Evolutionary conservation across 2,329 filamentous ascomycete species (phyloP).

Genomic region (Diaporthe sp.): DNA sequence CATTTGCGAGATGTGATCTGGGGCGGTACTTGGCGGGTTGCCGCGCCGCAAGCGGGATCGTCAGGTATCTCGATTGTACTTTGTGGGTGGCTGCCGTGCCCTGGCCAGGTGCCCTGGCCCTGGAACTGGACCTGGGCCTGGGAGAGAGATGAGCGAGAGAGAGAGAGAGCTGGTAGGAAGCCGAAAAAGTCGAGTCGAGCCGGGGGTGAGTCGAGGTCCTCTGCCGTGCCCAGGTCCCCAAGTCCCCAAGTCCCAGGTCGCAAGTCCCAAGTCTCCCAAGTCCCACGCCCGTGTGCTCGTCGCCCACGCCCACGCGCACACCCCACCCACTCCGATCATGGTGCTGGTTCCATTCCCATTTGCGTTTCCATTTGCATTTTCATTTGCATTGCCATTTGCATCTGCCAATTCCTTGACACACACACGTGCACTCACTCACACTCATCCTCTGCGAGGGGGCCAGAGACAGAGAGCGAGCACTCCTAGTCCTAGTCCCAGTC

Average conservation of each 20-base stretch:
- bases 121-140: slow-evolving; percentile 8
- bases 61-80: slow-evolving; percentile 33
- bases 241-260: neutral
- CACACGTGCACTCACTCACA: neutral
- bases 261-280: neutral
- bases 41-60: neutral
- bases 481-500: slow-evolving; percentile 2
- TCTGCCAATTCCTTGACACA: slow-evolving; percentile 33
- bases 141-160: neutral
- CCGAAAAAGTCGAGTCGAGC: slow-evolving; percentile 24
- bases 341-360: slow-evolving; percentile 29
- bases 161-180: neutral
- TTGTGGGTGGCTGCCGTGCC: neutral
- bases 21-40: slow-evolving; percentile 33
- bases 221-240: neutral
- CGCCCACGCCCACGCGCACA: slow-evolving; percentile 4
- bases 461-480: neutral
- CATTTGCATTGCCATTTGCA: slow-evolving; percentile 34
- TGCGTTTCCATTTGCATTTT: slow-evolving; percentile 30
- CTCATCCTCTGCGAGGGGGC: neutral
- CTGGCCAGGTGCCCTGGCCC: slow-evolving; percentile 21
- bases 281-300: slow-evolving; percentile 1
- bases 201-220: slow-evolving; percentile 26
- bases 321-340: slow-evolving; percentile 31
- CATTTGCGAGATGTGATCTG: slow-evolving; percentile 35